Evolutionary conservation across 225 moss, liverwort and hornwort genomes (phyloP).

Genomic region (Polytrichum commune): DNA sequence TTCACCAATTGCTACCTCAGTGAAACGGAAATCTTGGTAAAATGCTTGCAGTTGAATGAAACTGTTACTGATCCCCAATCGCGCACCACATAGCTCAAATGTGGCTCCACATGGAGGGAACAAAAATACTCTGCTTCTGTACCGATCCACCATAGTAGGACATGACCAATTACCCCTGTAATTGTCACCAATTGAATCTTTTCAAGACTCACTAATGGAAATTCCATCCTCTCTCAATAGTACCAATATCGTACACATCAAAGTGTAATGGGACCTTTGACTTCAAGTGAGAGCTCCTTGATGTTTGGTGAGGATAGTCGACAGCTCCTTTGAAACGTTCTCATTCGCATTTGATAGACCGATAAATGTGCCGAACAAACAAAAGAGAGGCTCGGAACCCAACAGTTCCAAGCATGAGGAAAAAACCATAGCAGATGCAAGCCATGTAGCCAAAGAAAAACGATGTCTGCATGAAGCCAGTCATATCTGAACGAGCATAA

Average conservation of each 20-base stretch:
- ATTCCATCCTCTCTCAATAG: conserved; percentile 18
- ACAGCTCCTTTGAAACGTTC: background rate
- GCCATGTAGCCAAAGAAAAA: conserved; percentile 99
- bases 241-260: conserved; percentile 27
- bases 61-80: background rate
- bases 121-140: conserved; percentile 23
- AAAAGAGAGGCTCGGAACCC: conserved; percentile 88
- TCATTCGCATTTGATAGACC: conserved; percentile 97
- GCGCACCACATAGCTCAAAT: background rate
- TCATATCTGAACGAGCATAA: conserved; percentile 83
- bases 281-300: conserved; percentile 11
- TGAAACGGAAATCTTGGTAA: background rate
- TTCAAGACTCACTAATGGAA: conserved; percentile 19
- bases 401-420: conserved; percentile 93
- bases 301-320: conserved; percentile 1
- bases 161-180: conserved; percentile 30
- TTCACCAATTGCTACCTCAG: background rate
- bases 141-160: conserved; percentile 26
- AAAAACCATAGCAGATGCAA: conserved; percentile 98
- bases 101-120: conserved; percentile 2
- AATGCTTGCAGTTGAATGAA: background rate
- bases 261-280: conserved; percentile 20
- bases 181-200: conserved; percentile 29
- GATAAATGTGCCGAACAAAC: conserved; percentile 96
- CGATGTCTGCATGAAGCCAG: conserved; percentile 95